Base-by-base conservation (phyloP, 2,329 filamentous ascomycete genomes). In the Tolypocladium ophioglossoides region DNA sequence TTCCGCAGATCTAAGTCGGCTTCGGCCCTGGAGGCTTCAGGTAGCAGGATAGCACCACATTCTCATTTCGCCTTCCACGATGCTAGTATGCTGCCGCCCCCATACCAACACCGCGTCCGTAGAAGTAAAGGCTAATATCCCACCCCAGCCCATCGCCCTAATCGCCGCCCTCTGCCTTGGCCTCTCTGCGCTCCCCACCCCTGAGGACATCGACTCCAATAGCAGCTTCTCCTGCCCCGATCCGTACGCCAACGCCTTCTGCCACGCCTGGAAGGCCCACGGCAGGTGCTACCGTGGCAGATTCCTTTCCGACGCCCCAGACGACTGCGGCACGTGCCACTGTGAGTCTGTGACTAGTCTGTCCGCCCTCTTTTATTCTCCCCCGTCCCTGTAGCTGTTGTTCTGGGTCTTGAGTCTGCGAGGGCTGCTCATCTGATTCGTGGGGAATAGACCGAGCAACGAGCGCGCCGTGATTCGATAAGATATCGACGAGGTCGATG, bases 221-320 rank as follows among this genome's bases (percentile, higher is more conserved):
- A 50, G 59, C 51, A 46, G 34, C 35, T 63, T 62, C 54, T 40
- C 11, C 46, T 63, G 61, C 38, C 54, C 52, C 7, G n/a, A n/a
- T n/a, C 1, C 24, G 1, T 53, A 54, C 3, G 53, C 61, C 22
- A 41, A 61, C 20, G 54, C 50, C 24, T 62, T 59, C 51, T 63
- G 61, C 54, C 51, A 54, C 38, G 61, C 61, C 12, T 55, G 55
- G 52, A 63, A 63, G 47, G 50, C 63, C 27, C 47, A 57, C 41
- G 57, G 56, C 4, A 50, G 52, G 7, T 63, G 62, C 54, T 55
- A 54, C 30, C 24, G 27, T 4, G 46, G 37, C 10, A 58, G 60
- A 41, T 18, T 20, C 14, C 62, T 63, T 41, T 56, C 58, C 24
- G 48, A 55, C 12, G 61, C 60, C 9, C 51, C 39, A 41, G 57